Percentiles rank a stretch among this genome's conserved stretches.
These are phyloP conservation scores for Catenaria anguillulae DNA, from an alignment of 371 early-diverging fungal species.

Conservation along the genomic window DNA sequence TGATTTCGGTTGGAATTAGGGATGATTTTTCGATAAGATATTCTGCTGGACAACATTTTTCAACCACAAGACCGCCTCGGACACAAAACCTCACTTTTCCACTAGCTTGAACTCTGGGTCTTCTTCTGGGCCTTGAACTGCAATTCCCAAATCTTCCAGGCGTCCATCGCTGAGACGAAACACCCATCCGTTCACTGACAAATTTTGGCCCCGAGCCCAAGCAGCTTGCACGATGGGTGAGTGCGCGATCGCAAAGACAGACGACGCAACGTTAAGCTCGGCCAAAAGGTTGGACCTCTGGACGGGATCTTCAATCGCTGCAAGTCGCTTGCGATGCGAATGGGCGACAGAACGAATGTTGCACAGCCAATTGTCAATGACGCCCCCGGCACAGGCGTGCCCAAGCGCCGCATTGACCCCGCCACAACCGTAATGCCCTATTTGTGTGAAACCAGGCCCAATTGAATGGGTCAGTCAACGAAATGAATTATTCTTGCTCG, in stretches of 20 bases:
- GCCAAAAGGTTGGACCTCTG: background rate
- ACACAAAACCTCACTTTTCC: too few species aligned
- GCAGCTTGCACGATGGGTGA: constrained; percentile 67
- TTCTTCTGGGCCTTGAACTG: background rate
- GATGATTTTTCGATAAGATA: too few species aligned
- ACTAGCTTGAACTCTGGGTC: background rate
- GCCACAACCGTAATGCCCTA: constrained; percentile 6
- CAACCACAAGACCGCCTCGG: too few species aligned
- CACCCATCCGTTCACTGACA: constrained; percentile 74
- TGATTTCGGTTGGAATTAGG: too few species aligned
- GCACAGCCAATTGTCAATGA: constrained; percentile 72
- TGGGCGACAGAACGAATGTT: constrained; percentile 58
- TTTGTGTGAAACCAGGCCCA: too few species aligned
- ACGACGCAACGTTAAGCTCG: constrained; percentile 38
- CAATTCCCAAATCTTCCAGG: background rate
- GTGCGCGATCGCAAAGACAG: constrained; percentile 52
- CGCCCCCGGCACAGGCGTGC: constrained; percentile 42
- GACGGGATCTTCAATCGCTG: constrained; percentile 1
- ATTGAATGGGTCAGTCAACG: too few species aligned
- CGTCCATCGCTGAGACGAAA: constrained; percentile 28
- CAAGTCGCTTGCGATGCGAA: constrained; percentile 33
- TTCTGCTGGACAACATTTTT: too few species aligned
- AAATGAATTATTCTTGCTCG: constrained; percentile 5
- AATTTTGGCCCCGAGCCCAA: constrained; percentile 55
- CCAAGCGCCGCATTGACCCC: constrained; percentile 8